phyloP scores from a whole-genome alignment of 345 rosid genomes.

The Cardamine chenopodiifolia region DNA sequence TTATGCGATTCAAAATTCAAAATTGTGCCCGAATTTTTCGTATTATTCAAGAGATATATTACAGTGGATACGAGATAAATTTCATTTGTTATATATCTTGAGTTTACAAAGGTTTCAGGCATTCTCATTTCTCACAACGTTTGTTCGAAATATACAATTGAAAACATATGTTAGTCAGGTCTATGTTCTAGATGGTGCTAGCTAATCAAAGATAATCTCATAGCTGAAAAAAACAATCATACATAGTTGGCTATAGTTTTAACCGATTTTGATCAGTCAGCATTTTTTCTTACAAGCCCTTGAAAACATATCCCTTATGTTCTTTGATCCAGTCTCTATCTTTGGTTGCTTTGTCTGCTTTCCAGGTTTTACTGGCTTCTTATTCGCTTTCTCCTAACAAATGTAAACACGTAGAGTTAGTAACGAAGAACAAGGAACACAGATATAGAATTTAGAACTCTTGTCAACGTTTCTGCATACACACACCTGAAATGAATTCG shows the following conservation, averaged over 20 bases:
- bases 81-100: background rate
- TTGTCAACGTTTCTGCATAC: background rate
- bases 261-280: slow-evolving; percentile 25
- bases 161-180: background rate
- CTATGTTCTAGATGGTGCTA: slow-evolving; percentile 7
- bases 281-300: slow-evolving; percentile 64
- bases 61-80: background rate
- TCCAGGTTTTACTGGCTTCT: slow-evolving; percentile 51
- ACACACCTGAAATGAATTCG: slow-evolving; percentile 55
- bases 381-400: slow-evolving; percentile 56
- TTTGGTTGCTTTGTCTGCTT: slow-evolving; percentile 68
- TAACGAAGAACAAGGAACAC: slow-evolving; percentile 14
- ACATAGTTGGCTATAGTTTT: background rate
- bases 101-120: background rate
- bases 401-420: background rate
- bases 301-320: slow-evolving; percentile 83
- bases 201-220: slow-evolving; percentile 1
- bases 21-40: background rate
- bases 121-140: slow-evolving; percentile 1
- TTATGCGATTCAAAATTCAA: background rate
- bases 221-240: background rate
- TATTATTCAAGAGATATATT: too few relatives aligned
- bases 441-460: background rate
- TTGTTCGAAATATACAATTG: background rate
- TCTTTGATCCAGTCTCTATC: slow-evolving; percentile 73